Base-by-base conservation (phyloP, 2,329 filamentous ascomycete genomes). In the Trichoderma sp. region DNA sequence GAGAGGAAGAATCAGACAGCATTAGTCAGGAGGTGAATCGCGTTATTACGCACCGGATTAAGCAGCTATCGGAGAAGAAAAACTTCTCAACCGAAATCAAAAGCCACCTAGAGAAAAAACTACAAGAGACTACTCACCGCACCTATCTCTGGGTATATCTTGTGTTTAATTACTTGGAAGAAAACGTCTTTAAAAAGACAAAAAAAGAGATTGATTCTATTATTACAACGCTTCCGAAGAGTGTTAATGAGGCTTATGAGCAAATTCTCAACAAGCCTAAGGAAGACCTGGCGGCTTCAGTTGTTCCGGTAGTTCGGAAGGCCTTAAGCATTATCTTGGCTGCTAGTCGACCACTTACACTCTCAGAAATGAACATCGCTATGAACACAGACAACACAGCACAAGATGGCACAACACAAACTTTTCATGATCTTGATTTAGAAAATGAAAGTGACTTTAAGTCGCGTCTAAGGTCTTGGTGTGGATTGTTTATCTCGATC, bases 131-230 rank as follows among this genome's bases (percentile, higher is more conserved):
- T 21, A 34, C 69, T 1, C 72, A 81, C 51, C 76, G 78, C 6
- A 81, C 78, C 0, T 81, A 81, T 54, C 77, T 82, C 16, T 81
- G 77, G 79, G 72, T 80, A 3, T 73, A 78, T 46, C 74, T 81
- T 59, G 73, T 80, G 0, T 77, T 80, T 11, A 71, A 80, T 13
- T 72, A 76, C 61, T 68, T 81, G 11, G 30, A 74, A 52, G 67
- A 56, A 10, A 28, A 60, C 3, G 24, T 26, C 43, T 73, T 77
- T n/a, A 75, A 75, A 46, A 74, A 69, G 43, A 74, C 68, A 16
- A 5, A 26, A 1, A 71, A 68, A 37, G 74, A 70, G 3, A 49
- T 76, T 16, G 55, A 73, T 10, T 37, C 46, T 3, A 43, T 70
- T 7, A 69, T 77, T 68, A 60, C 61, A 28, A 70, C 66, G 13